These are phyloP conservation scores for Beauveria sp. DNA, from an alignment of 2,329 filamentous ascomycete genomes.

Conservation along the genomic window DNA sequence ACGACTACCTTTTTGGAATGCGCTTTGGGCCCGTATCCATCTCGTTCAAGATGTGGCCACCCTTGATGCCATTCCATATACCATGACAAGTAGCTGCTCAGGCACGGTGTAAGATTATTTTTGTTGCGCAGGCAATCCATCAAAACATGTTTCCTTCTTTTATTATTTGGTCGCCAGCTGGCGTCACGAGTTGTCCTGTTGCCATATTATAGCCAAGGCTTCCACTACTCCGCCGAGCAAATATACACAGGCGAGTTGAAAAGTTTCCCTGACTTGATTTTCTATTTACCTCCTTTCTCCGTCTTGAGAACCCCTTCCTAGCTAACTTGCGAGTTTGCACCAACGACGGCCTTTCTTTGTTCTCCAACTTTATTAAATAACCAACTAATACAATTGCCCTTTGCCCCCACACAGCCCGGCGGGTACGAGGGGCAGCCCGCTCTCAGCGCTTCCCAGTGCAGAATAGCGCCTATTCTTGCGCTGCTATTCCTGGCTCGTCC, in stretches of 20 bases:
- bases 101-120: background rate
- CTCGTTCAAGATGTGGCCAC: background rate
- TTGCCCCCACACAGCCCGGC: background rate
- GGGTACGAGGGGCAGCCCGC: background rate
- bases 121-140: too few relatives aligned
- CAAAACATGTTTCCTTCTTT: too few relatives aligned
- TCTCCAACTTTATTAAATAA: background rate
- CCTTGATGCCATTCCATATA: background rate
- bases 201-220: too few relatives aligned
- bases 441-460: background rate
- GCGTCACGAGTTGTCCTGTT: too few relatives aligned
- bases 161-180: too few relatives aligned
- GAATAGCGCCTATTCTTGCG: background rate
- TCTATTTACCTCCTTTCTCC: too few relatives aligned
- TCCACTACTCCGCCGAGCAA: too few relatives aligned
- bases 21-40: background rate
- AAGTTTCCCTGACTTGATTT: too few relatives aligned
- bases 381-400: background rate
- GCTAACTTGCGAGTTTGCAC: too few relatives aligned
- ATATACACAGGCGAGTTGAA: too few relatives aligned
- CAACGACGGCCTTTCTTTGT: background rate
- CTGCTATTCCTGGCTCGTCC: background rate
- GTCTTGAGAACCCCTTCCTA: too few relatives aligned
- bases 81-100: background rate
- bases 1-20: background rate